A percentile compares a stretch with the other conserved stretches of the same genome.
phyloP scores from a whole-genome alignment of 2,329 filamentous ascomycete genomes.

The Fusarium luffae region DNA sequence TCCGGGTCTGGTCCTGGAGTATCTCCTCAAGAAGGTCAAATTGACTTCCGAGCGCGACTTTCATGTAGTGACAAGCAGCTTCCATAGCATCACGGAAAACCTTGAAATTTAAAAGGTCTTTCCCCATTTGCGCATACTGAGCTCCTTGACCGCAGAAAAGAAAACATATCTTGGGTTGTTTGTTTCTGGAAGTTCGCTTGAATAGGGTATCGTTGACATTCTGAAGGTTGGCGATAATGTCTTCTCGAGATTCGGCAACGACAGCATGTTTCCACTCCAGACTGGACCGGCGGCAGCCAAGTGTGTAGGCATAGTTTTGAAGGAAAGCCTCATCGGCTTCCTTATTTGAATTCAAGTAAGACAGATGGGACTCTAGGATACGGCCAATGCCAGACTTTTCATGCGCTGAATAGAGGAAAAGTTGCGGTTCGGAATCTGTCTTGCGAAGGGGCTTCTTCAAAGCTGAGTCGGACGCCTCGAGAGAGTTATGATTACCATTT shows the following conservation, averaged over 20 bases:
- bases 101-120: constrained; percentile 54
- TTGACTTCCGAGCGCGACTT: constrained; percentile 43
- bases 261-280: constrained; percentile 57
- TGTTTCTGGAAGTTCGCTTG: constrained; percentile 43
- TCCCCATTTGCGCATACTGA: constrained; percentile 57
- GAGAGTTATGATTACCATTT: constrained; percentile 52
- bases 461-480: constrained; percentile 12
- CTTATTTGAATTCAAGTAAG: constrained; percentile 45
- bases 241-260: constrained; percentile 49
- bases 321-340: constrained; percentile 41
- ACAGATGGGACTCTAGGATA: constrained; percentile 51
- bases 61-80: constrained; percentile 49
- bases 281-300: constrained; percentile 57
- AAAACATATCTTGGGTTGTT: constrained; percentile 52
- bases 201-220: constrained; percentile 29
- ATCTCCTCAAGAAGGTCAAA: constrained; percentile 54
- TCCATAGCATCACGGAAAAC: constrained; percentile 56
- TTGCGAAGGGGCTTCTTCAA: background rate
- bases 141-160: constrained; percentile 58
- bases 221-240: constrained; percentile 49
- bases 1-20: constrained; percentile 39
- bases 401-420: constrained; percentile 59
- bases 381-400: constrained; percentile 55
- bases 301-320: constrained; percentile 59
- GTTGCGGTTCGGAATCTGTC: constrained; percentile 42